Base-by-base conservation (phyloP, 2,329 filamentous ascomycete species). In the Didymella glomerata region DNA sequence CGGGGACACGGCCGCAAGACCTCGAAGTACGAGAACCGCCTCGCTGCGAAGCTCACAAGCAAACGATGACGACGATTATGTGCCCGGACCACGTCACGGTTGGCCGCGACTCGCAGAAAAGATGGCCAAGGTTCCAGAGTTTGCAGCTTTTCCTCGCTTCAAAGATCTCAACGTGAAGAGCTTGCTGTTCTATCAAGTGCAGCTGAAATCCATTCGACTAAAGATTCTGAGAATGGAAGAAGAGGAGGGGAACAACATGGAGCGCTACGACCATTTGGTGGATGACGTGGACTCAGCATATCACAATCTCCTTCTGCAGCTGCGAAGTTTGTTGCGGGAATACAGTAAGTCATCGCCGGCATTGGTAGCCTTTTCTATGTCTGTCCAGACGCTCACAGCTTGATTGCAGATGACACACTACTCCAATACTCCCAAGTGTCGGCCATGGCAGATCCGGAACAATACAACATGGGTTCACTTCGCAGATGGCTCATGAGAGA, bases 271-370 rank as follows among this genome's bases (percentile, higher is more conserved):
- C n/a, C 5, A 11, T 1, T 18, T 51, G 2, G 41, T 40, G 6
- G 18, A 52, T 1, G n/a, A 28, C 1, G 16, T 13, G 6, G 16
- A 42, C 16, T 22, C 48, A 4, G 16, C n/a, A 6, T 42, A 51
- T n/a, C 54, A 57, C n/a, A 10, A 24, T 1, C 13, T 45, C 1
- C 40, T 49, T 1, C 16, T 52, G 1, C 13, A 48, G 2, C 1
- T 42, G 3, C 4, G 54, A 9, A 2, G 4, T 0, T 10, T 51
- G 9, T 22, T 57, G 42, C 14, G 16, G 6, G 32, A 32, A 3
- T 57, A 57, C 22, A 57, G 54, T 57, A 48, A 3, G 54, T 56
- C n/a, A n/a, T n/a, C n/a, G n/a, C n/a, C n/a, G n/a, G n/a, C n/a
- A n/a, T n/a, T n/a, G n/a, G n/a, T n/a, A n/a, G n/a, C n/a, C n/a